Percentiles rank a stretch among this genome's conserved stretches.
Evolutionary conservation across 2,329 filamentous ascomycete genomes (phyloP).

Genomic region (Dendryphion nanum): DNA sequence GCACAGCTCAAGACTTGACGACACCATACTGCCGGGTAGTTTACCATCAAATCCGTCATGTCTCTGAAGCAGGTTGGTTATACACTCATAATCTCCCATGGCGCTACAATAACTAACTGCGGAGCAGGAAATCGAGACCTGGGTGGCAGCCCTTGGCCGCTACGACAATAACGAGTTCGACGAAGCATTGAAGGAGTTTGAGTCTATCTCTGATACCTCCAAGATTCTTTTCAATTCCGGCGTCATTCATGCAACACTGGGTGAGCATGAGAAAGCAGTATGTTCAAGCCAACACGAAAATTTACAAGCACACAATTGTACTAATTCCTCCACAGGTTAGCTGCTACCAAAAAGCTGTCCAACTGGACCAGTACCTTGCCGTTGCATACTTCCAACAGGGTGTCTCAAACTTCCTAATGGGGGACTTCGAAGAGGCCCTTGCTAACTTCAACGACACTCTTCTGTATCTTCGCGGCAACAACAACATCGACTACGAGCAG

Average conservation of each 20-base stretch:
- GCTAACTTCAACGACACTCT: slow-evolving; percentile 99
- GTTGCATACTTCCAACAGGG: slow-evolving; percentile 98
- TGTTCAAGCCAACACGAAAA: slow-evolving; percentile 37
- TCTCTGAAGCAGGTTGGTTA: slow-evolving; percentile 49
- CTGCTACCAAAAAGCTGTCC: slow-evolving; percentile 88
- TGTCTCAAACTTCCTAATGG: slow-evolving; percentile 94
- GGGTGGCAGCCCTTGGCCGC: slow-evolving; percentile 84
- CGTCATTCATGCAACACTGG: slow-evolving; percentile 93
- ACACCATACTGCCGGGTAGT: slow-evolving; percentile 43
- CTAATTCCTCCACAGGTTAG: slow-evolving; percentile 65
- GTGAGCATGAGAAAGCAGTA: slow-evolving; percentile 94
- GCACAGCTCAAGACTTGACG: slow-evolving; percentile 33
- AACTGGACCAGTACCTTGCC: slow-evolving; percentile 90
- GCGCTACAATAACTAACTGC: slow-evolving; percentile 24
- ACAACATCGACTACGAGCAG: slow-evolving; percentile 97
- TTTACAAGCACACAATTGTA: slow-evolving; percentile 5
- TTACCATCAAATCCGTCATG: slow-evolving; percentile 41
- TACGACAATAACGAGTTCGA: slow-evolving; percentile 99
- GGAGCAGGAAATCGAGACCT: slow-evolving; percentile 92
- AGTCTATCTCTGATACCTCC: slow-evolving; percentile 86
- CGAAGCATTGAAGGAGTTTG: slow-evolving; percentile 78
- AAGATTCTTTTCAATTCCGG: slow-evolving; percentile 99
- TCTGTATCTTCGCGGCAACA: slow-evolving; percentile 90
- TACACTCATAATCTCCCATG: background rate
- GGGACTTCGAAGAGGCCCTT: slow-evolving; percentile 94